Base-by-base conservation (phyloP, 179 eudicot species). In the Corrigiola litoralis region DNA sequence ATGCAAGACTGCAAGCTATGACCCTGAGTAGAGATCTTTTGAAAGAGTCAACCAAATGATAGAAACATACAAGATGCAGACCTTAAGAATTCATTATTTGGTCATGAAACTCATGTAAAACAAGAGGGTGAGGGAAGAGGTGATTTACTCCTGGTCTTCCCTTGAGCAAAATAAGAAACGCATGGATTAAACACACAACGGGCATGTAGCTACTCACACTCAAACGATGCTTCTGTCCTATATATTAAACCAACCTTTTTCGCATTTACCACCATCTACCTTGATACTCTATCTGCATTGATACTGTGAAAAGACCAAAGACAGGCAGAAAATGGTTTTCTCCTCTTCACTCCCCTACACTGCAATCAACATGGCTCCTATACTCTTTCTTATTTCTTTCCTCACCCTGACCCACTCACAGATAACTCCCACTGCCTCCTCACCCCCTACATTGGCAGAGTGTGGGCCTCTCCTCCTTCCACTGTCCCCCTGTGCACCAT, bases 401-500 rank as follows among this genome's bases (percentile, higher is more conserved):
- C 36, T 65, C 25, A 25, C 28, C 14, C 23, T 67, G 8, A 64
- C 55, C 40, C 50, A 57, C 25, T 64, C 89, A 6, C 87, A 78
- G 53, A 65, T n/a, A 40, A 48, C 63, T 40, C 70, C 73, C 16
- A 38, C 18, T 18, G 40, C 28, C 3, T 72, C 82, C 27, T 23
- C 82, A n/a, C 37, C 52, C 21, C 80, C 83, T 13, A 82, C 79
- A 7, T 42, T 84, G 27, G 72, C 75, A 0, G 71, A 66, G 6
- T 88, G 92, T 20, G 84, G 83, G 21, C 75, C 87, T 0, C 71
- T 67, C 20, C 73, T 91, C 48, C 61, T 91, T 6, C 69, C 77
- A 5, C 24, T 88, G 59, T 75, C 84, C 34, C 74, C 90, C 0
- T 88, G 97, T 63, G 83, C 69, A 3, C 85, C 95, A 0, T 91